A percentile compares a stretch with the other conserved stretches of the same genome.
Conservation (phyloP, 805 yeast genomes). For the Wickerhamiella occidentalis region DNA sequence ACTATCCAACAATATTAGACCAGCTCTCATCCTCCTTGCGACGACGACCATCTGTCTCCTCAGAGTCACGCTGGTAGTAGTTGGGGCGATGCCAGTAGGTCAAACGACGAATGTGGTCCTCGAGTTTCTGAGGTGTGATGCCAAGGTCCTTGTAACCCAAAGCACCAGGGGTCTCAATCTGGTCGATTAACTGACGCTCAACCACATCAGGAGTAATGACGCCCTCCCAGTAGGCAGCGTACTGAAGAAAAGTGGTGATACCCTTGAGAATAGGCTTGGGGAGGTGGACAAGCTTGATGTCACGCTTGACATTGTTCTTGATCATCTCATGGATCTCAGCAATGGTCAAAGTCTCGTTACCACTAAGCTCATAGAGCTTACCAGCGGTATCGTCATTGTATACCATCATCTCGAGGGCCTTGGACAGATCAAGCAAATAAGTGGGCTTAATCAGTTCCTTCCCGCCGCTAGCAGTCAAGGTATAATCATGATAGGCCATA, state of each 20-base stretch:
- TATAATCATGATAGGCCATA: conserved; percentile 42
- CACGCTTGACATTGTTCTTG: conserved; percentile 43
- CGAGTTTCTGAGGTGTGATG: conserved; percentile 43
- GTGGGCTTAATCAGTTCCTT: conserved; percentile 55
- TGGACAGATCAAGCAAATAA: conserved; percentile 67
- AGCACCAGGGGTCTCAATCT: conserved; percentile 46
- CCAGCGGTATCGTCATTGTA: conserved; percentile 73
- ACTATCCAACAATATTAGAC: conserved; percentile 22
- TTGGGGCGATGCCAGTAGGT: conserved; percentile 24
- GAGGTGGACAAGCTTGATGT: conserved; percentile 31
- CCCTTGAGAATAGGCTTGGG: conserved; percentile 31
- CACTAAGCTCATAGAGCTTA: conserved; percentile 59
- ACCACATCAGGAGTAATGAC: conserved; percentile 56
- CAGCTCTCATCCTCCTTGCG: conserved; percentile 22
- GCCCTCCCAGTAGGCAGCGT: conserved; percentile 36
- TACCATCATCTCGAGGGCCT: conserved; percentile 65
- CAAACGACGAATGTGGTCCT: conserved; percentile 31
- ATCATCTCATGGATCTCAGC: conserved; percentile 59
- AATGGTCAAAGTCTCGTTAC: conserved; percentile 52
- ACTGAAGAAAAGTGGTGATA: conserved; percentile 29
- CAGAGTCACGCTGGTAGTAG: conserved; percentile 21
- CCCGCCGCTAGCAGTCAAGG: conserved; percentile 55
- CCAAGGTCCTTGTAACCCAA: conserved; percentile 61
- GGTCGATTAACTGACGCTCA: conserved; percentile 60
- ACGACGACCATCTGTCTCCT: conserved; percentile 22